Evolutionary conservation across 208 protist species (phyloP).

Genomic region (Trypanosoma avium): DNA sequence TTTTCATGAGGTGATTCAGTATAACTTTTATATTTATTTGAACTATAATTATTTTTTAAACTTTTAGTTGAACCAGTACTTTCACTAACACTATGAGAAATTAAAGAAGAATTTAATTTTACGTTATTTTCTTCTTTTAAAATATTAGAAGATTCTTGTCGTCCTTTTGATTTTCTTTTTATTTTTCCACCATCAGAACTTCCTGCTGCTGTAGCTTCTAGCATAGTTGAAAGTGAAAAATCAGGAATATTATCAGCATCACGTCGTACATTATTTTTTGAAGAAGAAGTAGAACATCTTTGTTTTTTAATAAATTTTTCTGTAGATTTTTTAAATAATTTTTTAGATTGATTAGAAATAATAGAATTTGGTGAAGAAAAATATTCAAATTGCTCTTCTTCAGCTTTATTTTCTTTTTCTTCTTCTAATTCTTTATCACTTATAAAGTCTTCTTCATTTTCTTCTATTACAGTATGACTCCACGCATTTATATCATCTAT

Average conservation of each 20-base stretch:
- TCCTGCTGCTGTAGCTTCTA: slow-evolving; percentile 12
- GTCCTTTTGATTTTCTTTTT: not conserved
- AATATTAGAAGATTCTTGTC: not conserved
- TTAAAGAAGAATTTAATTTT: not conserved
- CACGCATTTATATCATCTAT: not conserved
- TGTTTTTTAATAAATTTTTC: not conserved
- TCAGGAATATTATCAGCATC: slow-evolving; percentile 12
- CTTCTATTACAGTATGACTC: not conserved
- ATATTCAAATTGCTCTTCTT: not conserved
- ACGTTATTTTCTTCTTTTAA: too few relatives aligned
- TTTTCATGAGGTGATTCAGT: not conserved
- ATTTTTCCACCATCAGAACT: not conserved
- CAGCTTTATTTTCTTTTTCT: not conserved
- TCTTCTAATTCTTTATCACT: too few relatives aligned
- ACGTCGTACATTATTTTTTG: not conserved
- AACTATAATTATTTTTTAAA: not conserved
- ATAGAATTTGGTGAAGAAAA: not conserved
- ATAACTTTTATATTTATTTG: not conserved
- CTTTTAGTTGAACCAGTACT: slow-evolving; percentile 7
- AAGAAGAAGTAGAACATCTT: not conserved
- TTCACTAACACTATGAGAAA: slow-evolving; percentile 2
- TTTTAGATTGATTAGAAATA: too few relatives aligned
- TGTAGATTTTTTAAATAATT: too few relatives aligned
- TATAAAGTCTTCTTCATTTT: not conserved
- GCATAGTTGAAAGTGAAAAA: slow-evolving; percentile 24